A percentile compares a stretch with the other conserved stretches of the same genome.
Evolutionary conservation across 2,329 filamentous ascomycete species (phyloP).

Genomic region (Blumeria graminis): DNA sequence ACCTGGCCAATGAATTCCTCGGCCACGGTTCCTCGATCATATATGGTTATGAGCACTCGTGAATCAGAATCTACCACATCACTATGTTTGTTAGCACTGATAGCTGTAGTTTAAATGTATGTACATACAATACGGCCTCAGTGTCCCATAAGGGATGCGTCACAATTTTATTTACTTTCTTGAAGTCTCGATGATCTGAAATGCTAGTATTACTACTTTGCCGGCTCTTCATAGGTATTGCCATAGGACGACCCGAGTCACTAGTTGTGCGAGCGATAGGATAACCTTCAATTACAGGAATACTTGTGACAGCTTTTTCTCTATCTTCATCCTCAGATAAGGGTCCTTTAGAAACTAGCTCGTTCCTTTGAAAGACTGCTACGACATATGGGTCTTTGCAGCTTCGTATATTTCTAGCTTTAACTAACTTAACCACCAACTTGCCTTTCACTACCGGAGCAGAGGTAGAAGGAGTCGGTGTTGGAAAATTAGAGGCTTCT

Average conservation of each 20-base stretch:
- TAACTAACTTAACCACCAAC: constrained; percentile 66
- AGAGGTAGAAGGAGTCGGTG: constrained; percentile 34
- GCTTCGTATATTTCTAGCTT: constrained; percentile 59
- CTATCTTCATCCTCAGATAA: constrained; percentile 35
- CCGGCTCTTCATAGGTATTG: constrained; percentile 82
- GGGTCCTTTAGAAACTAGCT: constrained; percentile 79
- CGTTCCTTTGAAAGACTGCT: constrained; percentile 87
- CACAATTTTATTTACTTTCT: constrained; percentile 34
- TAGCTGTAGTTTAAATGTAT: background rate
- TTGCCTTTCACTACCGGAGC: constrained; percentile 61
- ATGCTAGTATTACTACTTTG: constrained; percentile 90
- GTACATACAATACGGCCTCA: constrained; percentile 72
- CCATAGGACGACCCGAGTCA: constrained; percentile 66
- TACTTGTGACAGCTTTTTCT: constrained; percentile 31
- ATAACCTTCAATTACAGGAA: constrained; percentile 29
- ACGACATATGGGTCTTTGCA: constrained; percentile 86
- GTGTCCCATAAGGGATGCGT: constrained; percentile 91
- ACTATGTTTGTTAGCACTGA: constrained; percentile 23
- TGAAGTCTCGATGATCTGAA: constrained; percentile 34
- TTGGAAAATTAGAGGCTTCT: constrained; percentile 11
- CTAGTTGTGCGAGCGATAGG: constrained; percentile 48
- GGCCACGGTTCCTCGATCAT: constrained; percentile 54
- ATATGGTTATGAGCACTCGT: constrained; percentile 78
- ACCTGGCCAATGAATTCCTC: constrained; percentile 87
- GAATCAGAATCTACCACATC: constrained; percentile 85